A percentile compares a stretch with the other conserved stretches of the same genome.
phyloP scores from a whole-genome alignment of 2,329 filamentous ascomycete genomes.

The Hypoxylon rubiginosum region DNA sequence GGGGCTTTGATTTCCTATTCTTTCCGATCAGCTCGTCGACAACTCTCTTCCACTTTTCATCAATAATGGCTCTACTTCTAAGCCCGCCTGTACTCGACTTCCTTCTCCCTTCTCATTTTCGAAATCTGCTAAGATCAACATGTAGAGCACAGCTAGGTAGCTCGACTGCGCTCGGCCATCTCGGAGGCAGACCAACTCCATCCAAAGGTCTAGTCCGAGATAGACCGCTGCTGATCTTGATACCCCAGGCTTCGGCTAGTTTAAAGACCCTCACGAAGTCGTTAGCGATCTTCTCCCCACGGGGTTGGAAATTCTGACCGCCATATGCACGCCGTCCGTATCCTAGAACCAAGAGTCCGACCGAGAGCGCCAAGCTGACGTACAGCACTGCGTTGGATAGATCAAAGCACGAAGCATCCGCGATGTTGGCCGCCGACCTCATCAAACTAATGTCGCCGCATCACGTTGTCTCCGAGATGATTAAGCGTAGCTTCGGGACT shows the following conservation, averaged over 20 bases:
- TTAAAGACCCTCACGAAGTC: neutral
- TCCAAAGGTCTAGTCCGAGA: neutral
- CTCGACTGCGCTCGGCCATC: neutral
- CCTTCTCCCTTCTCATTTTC: neutral
- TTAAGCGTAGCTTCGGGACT: slow-evolving; percentile 7
- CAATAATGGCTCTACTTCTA: neutral
- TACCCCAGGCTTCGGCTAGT: neutral
- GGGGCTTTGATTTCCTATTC: neutral
- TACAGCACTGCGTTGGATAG: neutral
- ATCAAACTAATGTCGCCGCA: slow-evolving; percentile 4
- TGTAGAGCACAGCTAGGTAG: neutral
- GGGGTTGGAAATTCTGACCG: neutral
- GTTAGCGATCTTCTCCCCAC: slow-evolving; percentile 2
- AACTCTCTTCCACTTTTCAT: neutral
- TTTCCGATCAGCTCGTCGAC: neutral
- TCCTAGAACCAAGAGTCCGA: neutral
- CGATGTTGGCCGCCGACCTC: neutral
- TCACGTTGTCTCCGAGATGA: slow-evolving; percentile 4
- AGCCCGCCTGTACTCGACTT: neutral
- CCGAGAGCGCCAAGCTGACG: neutral
- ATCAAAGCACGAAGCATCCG: neutral
- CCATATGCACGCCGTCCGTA: neutral
- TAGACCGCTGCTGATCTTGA: slow-evolving; percentile 4
- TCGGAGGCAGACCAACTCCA: neutral
- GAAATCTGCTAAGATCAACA: neutral